Base-by-base conservation (phyloP, 176 grass and related monocot species). In the Avena atlantica region DNA sequence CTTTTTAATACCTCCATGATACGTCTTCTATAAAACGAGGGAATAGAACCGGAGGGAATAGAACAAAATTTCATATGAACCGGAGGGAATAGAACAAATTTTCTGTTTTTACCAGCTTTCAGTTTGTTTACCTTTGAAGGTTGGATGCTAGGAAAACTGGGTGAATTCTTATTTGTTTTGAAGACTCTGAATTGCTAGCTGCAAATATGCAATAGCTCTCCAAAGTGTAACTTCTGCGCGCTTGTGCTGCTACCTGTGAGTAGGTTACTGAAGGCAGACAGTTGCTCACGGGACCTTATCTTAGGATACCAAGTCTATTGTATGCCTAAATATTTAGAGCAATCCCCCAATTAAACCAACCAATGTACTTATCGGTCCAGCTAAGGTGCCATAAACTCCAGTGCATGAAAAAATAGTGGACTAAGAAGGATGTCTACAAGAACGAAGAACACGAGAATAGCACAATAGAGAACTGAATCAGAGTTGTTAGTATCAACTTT, bases 401-500 rank as follows among this genome's bases (percentile, higher is more conserved):
- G 40, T 9, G 11, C 71, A 14, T 73, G n/a, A 6, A 15, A 73
- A 24, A 71, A 6, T n/a, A 70, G 17, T 20, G 20, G 19, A 70
- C 34, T 69, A 69, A 61, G 8, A 63, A 44, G 19, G 16, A 42
- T 70, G 40, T 42, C 36, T 4, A 47, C 19, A 13, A 66, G 63
- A 40, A 10, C 20, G 12, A 47, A 12, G 45, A 49, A 51, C 45
- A 75, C 23, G 50, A 76, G 24, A 76, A 29, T 76, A 24, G 73
- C 29, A 25, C 48, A 5, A 53, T 76, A 53, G 13, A 53, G 23
- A 53, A 76, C 48, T 51, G 24, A 52, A 51, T 31, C 29, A 67
- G 5, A 66, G 64, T 53, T 19, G 47, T 76, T 53, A 75, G 73
- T 76, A 48, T 76, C 73, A 29, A 17, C 23, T 31, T 75, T 25